Evolutionary conservation across 2,329 filamentous ascomycete species (phyloP).

Genomic region (Sodiomyces alkalinus): DNA sequence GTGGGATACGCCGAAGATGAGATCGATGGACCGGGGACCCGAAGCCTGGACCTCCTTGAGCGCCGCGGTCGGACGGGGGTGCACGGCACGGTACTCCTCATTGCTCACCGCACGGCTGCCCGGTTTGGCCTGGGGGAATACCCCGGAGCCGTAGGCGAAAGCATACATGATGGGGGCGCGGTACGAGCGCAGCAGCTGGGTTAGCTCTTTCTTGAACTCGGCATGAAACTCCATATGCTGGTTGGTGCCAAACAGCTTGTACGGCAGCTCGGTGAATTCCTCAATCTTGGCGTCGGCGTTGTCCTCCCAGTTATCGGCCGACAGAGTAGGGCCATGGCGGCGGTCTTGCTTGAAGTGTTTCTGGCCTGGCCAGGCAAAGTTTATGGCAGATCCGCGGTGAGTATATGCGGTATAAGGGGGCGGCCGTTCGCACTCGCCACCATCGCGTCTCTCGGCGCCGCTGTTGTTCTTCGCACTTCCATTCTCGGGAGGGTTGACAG

Average conservation of each 20-base stretch:
- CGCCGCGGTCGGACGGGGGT: constrained; percentile 68
- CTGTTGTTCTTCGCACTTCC: background rate
- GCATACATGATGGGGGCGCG: constrained; percentile 87
- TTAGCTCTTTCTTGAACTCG: constrained; percentile 83
- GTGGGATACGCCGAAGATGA: constrained; percentile 90
- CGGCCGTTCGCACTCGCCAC: too few relatives aligned
- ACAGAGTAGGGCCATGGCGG: constrained; percentile 4
- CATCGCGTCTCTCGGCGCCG: background rate
- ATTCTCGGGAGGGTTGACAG: too few relatives aligned
- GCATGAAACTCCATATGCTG: constrained; percentile 93
- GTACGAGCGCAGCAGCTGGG: constrained; percentile 82
- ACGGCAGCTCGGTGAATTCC: constrained; percentile 28
- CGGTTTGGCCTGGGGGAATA: constrained; percentile 60
- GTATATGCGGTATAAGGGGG: constrained; percentile 4
- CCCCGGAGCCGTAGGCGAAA: constrained; percentile 93
- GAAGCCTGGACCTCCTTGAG: constrained; percentile 76
- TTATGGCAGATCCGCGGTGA: constrained; percentile 7
- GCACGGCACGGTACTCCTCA: constrained; percentile 46
- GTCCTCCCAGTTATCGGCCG: constrained; percentile 24
- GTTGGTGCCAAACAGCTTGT: constrained; percentile 68
- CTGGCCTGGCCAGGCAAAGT: constrained; percentile 6
- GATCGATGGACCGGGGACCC: constrained; percentile 92
- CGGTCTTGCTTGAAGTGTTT: constrained; percentile 2
- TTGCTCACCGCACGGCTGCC: constrained; percentile 35
- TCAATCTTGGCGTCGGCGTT: constrained; percentile 24